Conservation (phyloP, 2,329 filamentous ascomycete genomes). For the Aureobasidium melanogenum region DNA sequence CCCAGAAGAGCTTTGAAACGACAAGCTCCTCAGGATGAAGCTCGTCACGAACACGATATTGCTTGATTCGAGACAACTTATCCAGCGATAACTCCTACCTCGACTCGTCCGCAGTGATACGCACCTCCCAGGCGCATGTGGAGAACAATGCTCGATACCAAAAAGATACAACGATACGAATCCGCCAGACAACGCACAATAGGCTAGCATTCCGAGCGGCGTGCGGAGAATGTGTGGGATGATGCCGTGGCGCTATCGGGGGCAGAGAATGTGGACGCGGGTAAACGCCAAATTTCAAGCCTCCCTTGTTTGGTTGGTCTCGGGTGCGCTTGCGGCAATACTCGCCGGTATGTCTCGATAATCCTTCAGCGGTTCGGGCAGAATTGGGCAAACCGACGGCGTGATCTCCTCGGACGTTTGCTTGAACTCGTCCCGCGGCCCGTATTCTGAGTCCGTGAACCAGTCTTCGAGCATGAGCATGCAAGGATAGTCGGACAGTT, state of each 20-base stretch:
- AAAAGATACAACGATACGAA: background rate
- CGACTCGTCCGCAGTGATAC: background rate
- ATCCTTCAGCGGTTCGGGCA: background rate
- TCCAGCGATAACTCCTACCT: background rate
- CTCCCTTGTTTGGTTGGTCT: background rate
- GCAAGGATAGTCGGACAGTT: background rate
- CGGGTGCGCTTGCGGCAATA: background rate
- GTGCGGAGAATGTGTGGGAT: conserved; percentile 4
- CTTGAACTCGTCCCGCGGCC: background rate
- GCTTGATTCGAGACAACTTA: background rate
- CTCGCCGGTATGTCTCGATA: background rate
- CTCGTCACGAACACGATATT: background rate
- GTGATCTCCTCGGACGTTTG: background rate
- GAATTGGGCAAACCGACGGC: background rate
- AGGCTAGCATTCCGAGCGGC: background rate
- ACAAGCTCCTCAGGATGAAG: background rate
- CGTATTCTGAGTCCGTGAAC: background rate
- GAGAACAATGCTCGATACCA: background rate
- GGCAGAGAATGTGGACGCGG: background rate
- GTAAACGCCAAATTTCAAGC: background rate
- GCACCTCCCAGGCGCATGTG: background rate
- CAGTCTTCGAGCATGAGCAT: background rate
- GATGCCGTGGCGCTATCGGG: background rate
- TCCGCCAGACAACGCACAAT: background rate
- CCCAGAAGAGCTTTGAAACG: background rate